Conservation (phyloP, 2,329 filamentous ascomycete genomes). For the Fusarium sublunatum region DNA sequence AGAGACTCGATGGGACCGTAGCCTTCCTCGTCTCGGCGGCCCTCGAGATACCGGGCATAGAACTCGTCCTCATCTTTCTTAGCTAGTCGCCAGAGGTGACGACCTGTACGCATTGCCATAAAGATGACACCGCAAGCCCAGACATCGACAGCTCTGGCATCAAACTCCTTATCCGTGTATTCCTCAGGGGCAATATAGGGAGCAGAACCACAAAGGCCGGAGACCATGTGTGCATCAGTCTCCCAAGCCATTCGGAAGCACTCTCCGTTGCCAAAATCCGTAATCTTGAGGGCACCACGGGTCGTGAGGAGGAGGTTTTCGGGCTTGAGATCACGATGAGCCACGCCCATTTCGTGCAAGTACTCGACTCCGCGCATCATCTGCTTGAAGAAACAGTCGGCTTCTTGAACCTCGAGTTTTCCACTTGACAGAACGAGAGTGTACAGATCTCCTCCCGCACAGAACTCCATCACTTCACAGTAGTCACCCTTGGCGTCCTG, state of each 20-base stretch:
- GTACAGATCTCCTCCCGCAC: conserved; percentile 94
- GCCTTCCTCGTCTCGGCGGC: conserved; percentile 91
- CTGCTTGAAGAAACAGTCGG: conserved; percentile 99
- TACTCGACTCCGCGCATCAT: conserved; percentile 99
- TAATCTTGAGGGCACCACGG: conserved; percentile 94
- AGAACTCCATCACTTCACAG: conserved; percentile 99
- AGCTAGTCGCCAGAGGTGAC: conserved; percentile 96
- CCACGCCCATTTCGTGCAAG: conserved; percentile 99
- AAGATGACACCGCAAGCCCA: conserved; percentile 99
- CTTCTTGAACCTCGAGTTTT: conserved; percentile 91
- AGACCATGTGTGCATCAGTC: conserved; percentile 97
- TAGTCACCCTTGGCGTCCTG: conserved; percentile 97
- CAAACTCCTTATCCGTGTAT: conserved; percentile 94
- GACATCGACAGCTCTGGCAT: conserved; percentile 95
- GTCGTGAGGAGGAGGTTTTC: conserved; percentile 96
- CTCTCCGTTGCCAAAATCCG: conserved; percentile 98
- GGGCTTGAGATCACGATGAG: conserved; percentile 95
- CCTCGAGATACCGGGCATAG: conserved; percentile 92
- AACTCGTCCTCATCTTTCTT: conserved; percentile 98
- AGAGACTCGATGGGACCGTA: conserved; percentile 97
- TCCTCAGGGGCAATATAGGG: conserved; percentile 98
- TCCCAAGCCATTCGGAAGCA: conserved; percentile 99
- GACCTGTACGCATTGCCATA: conserved; percentile 98
- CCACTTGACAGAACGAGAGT: conserved; percentile 90
- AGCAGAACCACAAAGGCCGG: conserved; percentile 93